Percentiles rank a stretch among this genome's conserved stretches.
Conservation (phyloP, 2,329 filamentous ascomycete genomes). For the Hymenoscyphus albidus region DNA sequence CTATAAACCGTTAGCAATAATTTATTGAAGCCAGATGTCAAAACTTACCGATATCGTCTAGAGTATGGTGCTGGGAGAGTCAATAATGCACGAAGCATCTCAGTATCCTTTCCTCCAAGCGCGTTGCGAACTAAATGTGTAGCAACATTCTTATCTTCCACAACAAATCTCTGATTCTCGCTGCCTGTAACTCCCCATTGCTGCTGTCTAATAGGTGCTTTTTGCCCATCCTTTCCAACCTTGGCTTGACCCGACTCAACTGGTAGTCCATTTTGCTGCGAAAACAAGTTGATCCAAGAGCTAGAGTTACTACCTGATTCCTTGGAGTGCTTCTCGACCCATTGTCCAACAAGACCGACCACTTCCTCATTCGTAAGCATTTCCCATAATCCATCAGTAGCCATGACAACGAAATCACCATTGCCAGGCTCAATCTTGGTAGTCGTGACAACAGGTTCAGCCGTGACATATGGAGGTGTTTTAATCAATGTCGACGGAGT, state of each 20-base stretch:
- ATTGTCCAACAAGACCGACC: slow-evolving; percentile 91
- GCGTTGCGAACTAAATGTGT: slow-evolving; percentile 95
- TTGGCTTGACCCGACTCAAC: slow-evolving; percentile 62
- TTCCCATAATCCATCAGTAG: slow-evolving; percentile 96
- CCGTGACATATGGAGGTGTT: slow-evolving; percentile 95
- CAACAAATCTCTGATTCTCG: slow-evolving; percentile 78
- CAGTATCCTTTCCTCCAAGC: slow-evolving; percentile 85
- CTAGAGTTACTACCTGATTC: slow-evolving; percentile 37
- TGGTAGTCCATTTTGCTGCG: slow-evolving; percentile 58
- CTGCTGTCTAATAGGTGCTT: slow-evolving; percentile 79
- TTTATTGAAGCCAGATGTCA: not conserved
- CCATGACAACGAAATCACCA: slow-evolving; percentile 93
- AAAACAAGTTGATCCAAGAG: slow-evolving; percentile 67
- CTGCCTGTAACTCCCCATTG: slow-evolving; percentile 83
- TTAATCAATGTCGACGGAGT: slow-evolving; percentile 72
- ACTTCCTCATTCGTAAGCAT: slow-evolving; percentile 99
- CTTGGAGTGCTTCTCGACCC: slow-evolving; percentile 74
- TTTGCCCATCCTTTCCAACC: slow-evolving; percentile 62
- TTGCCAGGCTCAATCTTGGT: slow-evolving; percentile 85
- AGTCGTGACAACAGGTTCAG: slow-evolving; percentile 90
- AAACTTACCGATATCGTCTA: slow-evolving; percentile 74
- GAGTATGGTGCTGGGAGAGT: slow-evolving; percentile 90
- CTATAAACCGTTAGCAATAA: slow-evolving; percentile 42
- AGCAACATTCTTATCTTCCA: slow-evolving; percentile 92
- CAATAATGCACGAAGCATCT: slow-evolving; percentile 88